Percentiles rank a stretch among this genome's conserved stretches.
Evolutionary conservation across 2,329 filamentous ascomycete genomes (phyloP).

Genomic region (Apiospora hydei): DNA sequence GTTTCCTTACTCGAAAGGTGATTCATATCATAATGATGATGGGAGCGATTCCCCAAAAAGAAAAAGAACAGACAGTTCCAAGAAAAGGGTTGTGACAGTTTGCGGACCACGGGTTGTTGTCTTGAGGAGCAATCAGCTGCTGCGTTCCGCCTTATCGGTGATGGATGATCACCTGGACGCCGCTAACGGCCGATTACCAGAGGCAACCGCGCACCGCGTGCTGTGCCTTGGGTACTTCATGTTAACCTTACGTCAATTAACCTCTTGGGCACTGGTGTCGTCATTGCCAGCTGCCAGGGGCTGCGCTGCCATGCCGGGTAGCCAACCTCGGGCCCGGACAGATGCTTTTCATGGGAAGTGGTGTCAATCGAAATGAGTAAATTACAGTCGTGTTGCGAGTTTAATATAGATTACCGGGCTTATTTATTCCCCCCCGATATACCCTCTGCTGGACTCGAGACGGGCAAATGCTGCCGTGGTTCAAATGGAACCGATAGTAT

Average conservation of each 20-base stretch:
- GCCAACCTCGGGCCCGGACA: not conserved
- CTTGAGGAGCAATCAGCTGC: conserved; percentile 26
- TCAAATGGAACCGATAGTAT: not conserved
- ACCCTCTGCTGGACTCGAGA: not conserved
- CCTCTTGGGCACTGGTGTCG: conserved; percentile 13
- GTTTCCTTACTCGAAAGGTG: not conserved
- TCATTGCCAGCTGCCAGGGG: conserved; percentile 16
- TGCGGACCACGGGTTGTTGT: conserved; percentile 21
- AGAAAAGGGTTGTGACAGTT: not conserved
- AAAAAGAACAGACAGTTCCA: not conserved
- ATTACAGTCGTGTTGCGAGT: not conserved
- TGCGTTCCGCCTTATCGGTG: conserved; percentile 13
- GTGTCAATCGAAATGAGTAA: not conserved
- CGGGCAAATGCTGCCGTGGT: not conserved
- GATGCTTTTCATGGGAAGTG: not conserved
- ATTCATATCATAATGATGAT: conserved; percentile 16
- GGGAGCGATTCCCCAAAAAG: not conserved
- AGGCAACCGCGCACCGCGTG: conserved; percentile 28
- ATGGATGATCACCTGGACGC: conserved; percentile 25
- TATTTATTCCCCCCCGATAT: not conserved
- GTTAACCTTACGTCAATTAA: not conserved
- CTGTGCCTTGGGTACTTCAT: not conserved
- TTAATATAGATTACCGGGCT: not conserved
- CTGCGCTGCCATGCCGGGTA: not conserved
- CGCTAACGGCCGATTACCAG: conserved; percentile 2